Conservation (phyloP, 2,329 filamentous ascomycete genomes). For the Neofusicoccum kwambonambiense region DNA sequence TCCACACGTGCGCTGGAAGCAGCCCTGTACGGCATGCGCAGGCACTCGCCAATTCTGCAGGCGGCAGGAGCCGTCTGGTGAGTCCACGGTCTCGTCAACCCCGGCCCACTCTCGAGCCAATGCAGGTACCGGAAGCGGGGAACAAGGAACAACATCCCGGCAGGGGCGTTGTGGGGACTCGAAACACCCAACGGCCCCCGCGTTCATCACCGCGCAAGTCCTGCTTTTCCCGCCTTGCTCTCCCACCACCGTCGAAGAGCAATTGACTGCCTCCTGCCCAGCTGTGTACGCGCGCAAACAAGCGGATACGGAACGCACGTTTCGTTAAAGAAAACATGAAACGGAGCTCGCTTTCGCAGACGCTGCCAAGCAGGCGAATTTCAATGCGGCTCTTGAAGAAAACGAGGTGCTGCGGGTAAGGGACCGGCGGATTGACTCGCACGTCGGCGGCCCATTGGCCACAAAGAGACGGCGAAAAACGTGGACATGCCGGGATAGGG, state of each 20-base stretch:
- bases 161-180: background rate
- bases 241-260: background rate
- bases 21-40: no score
- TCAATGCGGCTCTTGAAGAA: no score
- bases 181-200: background rate
- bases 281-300: background rate
- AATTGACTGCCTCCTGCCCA: no score
- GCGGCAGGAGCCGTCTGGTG: background rate
- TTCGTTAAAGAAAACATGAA: no score
- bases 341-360: no score
- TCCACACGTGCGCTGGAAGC: no score
- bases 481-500: no score
- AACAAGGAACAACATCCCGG: background rate
- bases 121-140: conserved; percentile 9
- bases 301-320: background rate
- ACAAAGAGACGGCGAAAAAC: no score
- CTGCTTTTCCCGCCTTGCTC: background rate
- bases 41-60: background rate
- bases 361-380: no score
- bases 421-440: no score
- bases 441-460: no score
- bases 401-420: no score
- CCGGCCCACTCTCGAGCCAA: background rate
- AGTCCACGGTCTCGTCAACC: background rate
- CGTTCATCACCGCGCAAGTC: background rate